Conservation (phyloP, 768 basidiomycete genomes). For the Suillus paluster region DNA sequence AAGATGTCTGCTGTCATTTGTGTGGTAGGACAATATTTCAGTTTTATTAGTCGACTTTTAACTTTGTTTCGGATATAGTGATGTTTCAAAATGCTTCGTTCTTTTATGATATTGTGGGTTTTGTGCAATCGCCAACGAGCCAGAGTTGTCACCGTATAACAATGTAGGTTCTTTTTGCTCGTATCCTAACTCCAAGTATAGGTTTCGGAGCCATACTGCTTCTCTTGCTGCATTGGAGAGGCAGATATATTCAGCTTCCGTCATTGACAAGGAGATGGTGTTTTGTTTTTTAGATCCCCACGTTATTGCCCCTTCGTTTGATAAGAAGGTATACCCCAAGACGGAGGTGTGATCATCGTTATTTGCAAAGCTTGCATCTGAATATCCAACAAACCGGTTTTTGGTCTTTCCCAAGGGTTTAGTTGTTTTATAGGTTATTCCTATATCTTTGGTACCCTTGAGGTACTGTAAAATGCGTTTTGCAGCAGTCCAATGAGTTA, state of each 20-base stretch:
- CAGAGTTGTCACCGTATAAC: conserved; percentile 22
- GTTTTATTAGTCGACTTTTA: conserved; percentile 17
- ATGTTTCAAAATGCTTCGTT: conserved; percentile 25
- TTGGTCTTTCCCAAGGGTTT: conserved; percentile 3
- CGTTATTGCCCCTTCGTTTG: conserved; percentile 34
- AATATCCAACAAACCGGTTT: conserved; percentile 11
- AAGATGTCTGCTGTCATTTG: conserved; percentile 31
- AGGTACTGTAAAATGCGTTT: conserved; percentile 24
- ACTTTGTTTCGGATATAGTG: conserved; percentile 35
- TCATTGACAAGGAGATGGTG: conserved; percentile 24
- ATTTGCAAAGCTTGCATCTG: conserved; percentile 33
- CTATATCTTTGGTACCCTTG: not conserved
- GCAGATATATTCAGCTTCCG: too few relatives aligned
- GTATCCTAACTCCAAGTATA: conserved; percentile 35
- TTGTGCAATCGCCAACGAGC: conserved; percentile 32
- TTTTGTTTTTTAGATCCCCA: conserved; percentile 39
- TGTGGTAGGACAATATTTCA: not conserved
- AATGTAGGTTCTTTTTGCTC: conserved; percentile 21
- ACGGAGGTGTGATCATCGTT: conserved; percentile 25
- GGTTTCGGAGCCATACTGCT: conserved; percentile 30
- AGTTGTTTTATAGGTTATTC: conserved; percentile 6
- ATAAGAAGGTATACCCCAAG: conserved; percentile 29
- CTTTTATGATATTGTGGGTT: conserved; percentile 23
- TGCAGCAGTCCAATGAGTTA: conserved; percentile 16
- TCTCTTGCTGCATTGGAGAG: conserved; percentile 12